Evolutionary conservation across 2,329 filamentous ascomycete genomes (phyloP).

Genomic region (Diaporthe citri): DNA sequence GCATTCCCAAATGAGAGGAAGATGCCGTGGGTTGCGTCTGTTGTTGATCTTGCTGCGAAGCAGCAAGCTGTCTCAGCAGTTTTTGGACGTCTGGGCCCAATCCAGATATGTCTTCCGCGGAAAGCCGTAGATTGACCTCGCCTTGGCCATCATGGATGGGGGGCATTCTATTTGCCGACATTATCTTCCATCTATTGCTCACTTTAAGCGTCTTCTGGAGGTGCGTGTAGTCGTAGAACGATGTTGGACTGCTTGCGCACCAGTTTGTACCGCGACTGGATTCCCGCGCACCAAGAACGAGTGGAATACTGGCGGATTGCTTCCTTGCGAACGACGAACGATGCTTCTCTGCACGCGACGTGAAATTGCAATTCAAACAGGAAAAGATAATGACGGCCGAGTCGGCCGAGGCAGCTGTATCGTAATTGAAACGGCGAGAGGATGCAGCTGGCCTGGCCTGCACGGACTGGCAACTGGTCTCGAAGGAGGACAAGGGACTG

Average conservation of each 20-base stretch:
- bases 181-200: not conserved
- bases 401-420: not conserved
- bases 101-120: slow-evolving; percentile 1
- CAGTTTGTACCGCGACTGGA: not conserved
- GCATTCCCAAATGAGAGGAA: not conserved
- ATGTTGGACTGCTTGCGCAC: not conserved
- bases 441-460: not conserved
- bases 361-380: not conserved
- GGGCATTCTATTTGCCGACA: not conserved
- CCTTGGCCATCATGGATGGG: not conserved
- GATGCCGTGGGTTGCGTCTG: not conserved
- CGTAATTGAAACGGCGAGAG: not conserved
- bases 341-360: too few relatives aligned
- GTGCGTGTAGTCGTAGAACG: too few relatives aligned
- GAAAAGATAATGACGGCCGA: not conserved
- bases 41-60: slow-evolving; percentile 6
- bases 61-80: slow-evolving; percentile 1
- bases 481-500: not conserved
- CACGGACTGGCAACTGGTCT: not conserved
- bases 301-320: not conserved
- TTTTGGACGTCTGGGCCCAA: not conserved
- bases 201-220: not conserved
- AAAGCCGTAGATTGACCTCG: not conserved
- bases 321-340: not conserved
- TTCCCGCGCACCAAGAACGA: not conserved